Evolutionary conservation across 768 basidiomycete species (phyloP).

Genomic region (Termitomyces sp.): DNA sequence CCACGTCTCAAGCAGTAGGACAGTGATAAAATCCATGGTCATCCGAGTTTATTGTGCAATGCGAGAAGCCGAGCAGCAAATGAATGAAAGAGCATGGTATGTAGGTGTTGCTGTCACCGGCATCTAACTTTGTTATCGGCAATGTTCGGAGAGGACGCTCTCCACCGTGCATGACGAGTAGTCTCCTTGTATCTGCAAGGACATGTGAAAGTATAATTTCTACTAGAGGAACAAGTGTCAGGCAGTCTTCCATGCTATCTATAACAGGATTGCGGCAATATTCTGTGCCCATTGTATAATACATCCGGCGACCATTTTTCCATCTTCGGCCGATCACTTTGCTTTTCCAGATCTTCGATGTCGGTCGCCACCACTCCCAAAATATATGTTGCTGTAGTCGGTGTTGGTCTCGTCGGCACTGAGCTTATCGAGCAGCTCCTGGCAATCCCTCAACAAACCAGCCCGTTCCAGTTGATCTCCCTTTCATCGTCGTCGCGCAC

Average conservation of each 20-base stretch:
- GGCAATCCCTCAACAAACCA: constrained; percentile 47
- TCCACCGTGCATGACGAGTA: neutral
- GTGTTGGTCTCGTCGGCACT: constrained; percentile 88
- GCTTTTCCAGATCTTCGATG: constrained; percentile 11
- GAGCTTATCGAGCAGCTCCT: constrained; percentile 82
- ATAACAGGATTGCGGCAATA: constrained; percentile 10
- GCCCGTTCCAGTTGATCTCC: constrained; percentile 60
- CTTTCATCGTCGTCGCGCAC: constrained; percentile 63
- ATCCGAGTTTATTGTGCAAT: neutral
- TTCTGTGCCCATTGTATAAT: constrained; percentile 4
- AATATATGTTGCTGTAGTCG: constrained; percentile 72
- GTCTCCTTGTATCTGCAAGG: neutral
- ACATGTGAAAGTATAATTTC: neutral
- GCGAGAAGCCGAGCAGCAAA: neutral
- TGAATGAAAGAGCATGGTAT: neutral
- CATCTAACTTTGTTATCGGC: neutral
- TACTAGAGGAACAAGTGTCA: neutral
- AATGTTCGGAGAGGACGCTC: neutral
- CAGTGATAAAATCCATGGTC: neutral
- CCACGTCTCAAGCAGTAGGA: neutral
- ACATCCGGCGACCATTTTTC: constrained; percentile 2
- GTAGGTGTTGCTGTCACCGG: too few relatives aligned
- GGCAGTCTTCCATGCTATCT: constrained; percentile 8
- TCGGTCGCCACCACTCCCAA: constrained; percentile 12
- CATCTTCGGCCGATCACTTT: constrained; percentile 7